Evolutionary conservation across 2,329 filamentous ascomycete genomes (phyloP), one percentile per base, ranked within the genome.

Genomic region (Chrysoporthe austroafricana): DNA sequence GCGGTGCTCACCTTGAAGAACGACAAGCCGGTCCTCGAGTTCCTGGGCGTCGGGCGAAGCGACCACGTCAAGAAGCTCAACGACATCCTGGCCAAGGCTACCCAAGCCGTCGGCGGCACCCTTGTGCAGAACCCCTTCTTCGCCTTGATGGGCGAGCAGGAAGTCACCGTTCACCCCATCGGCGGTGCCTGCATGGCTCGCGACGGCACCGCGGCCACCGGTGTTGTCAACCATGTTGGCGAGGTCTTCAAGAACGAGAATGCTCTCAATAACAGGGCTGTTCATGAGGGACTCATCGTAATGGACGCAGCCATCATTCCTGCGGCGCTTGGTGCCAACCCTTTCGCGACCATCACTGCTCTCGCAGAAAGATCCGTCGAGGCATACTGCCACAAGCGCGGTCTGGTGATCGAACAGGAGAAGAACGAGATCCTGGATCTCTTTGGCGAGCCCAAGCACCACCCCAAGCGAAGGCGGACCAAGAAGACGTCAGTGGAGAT

Each of bases 311-410:
- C 89, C 2, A 77, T 87, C 0, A 84, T 92, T 18, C 89, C 90
- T 0, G 84, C 84, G 8, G 84, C 89, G 0, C 79, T 91, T 2
- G 84, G 69, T 16, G 87, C 88, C 3, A 92, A 92, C 72, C 89
- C 90, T 0, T 84, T 90, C 63, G 90, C 89, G 1, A 92, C 89
- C 1, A 91, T 91, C 70, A 85, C 88, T 0, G 89, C 90, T 2
- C 82, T 92, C 26, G 88, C 90, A 0, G 90, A 91, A 76, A 81
- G 90, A 11, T 85, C 86, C 0, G 83, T 91, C 7, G 84, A 86
- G 63, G 74, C 81, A 6, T 84, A 85, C 62, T 80, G 83, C 2
- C 70, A 77, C 63, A 77, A 78, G 9, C 73, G 79, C 7, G 72
- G 73, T 0, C 78, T 88, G 13, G 69, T 66, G 6, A 83, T 89